Base-by-base conservation (phyloP, 2,329 filamentous ascomycete species). In the Fusarium sp. region DNA sequence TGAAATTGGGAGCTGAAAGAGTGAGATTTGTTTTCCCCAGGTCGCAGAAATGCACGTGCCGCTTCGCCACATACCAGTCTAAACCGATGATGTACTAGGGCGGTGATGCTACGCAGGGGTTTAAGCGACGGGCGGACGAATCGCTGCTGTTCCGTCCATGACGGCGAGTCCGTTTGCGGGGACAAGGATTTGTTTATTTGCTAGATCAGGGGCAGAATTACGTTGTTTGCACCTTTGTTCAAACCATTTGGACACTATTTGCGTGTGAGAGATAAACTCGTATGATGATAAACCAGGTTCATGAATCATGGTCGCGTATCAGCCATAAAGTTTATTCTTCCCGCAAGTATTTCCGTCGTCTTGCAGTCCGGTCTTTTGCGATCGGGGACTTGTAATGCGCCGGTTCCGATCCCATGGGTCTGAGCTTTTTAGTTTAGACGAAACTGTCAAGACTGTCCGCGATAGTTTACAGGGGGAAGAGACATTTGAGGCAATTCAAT, bases 41-140 rank as follows among this genome's bases (percentile, higher is more conserved):
- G 60, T 26, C 14, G n/a, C 12, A 18, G 28, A 10, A 28, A 42
- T 60, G 62, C 62, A 65, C 62, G 62, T 65, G 62, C 54, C 52
- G 28, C 23, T 39, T 52, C 41, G 42, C 53, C 28, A 65, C 46
- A 65, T 42, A 34, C 8, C 37, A 26, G 23, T 37, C 62, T 65
- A 66, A 42, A 30, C 62, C 26, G 5, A 19, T 49, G 12, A 18
- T 11, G 43, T 30, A 28, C 39, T 61, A 60, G 54, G 28, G 5
- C 10, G 18, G 21, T 19, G n/a, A 50, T 25, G 14, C 6, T 12
- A 18, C 28, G 4, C 48, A 9, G 37, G 45, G 42, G 41, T 37
- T 37, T 51, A 51, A 65, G 43, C 23, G 42, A 50, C 10, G 4
- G 13, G 1, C 4, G 11, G 23, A 14, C 53, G 43, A 56, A 65